These are phyloP conservation scores for Calonectria fujianensis DNA, from an alignment of 2,329 filamentous ascomycete species.

Conservation along the genomic window DNA sequence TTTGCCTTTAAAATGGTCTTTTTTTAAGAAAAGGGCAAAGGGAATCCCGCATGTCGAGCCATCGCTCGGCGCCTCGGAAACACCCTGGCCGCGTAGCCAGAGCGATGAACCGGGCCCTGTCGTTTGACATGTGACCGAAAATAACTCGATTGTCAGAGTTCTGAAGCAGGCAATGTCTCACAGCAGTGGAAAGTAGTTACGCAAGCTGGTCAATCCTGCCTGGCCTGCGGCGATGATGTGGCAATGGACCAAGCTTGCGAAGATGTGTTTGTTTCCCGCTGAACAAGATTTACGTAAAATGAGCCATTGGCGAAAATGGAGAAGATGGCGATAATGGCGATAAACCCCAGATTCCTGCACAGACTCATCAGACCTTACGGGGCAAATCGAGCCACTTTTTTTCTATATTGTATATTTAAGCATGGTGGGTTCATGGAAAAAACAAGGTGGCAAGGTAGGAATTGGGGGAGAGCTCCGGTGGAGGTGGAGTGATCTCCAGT, in stretches of 20 bases:
- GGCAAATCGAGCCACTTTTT: conserved; percentile 41
- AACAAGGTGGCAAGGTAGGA: conserved; percentile 13
- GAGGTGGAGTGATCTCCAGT: conserved; percentile 22
- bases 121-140: conserved; percentile 35
- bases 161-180: conserved; percentile 3
- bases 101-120: conserved; percentile 23
- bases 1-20: conserved; percentile 2
- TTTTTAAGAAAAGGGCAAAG: not conserved
- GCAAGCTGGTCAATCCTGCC: not conserved
- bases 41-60: not conserved
- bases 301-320: conserved; percentile 11
- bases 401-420: not conserved
- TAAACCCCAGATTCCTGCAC: conserved; percentile 32
- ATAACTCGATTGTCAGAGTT: not conserved
- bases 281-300: not conserved
- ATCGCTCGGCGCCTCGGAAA: conserved; percentile 37
- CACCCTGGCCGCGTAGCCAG: conserved; percentile 25
- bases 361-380: conserved; percentile 26
- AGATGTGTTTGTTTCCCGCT: not conserved
- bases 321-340: conserved; percentile 14
- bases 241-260: not conserved
- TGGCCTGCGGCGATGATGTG: not conserved
- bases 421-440: conserved; percentile 29
- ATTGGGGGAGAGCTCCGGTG: conserved; percentile 20
- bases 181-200: not conserved